Percentiles rank a stretch among this genome's conserved stretches.
Evolutionary conservation across 257 asterid species (phyloP).

Genomic region (Solanum verrucosum): DNA sequence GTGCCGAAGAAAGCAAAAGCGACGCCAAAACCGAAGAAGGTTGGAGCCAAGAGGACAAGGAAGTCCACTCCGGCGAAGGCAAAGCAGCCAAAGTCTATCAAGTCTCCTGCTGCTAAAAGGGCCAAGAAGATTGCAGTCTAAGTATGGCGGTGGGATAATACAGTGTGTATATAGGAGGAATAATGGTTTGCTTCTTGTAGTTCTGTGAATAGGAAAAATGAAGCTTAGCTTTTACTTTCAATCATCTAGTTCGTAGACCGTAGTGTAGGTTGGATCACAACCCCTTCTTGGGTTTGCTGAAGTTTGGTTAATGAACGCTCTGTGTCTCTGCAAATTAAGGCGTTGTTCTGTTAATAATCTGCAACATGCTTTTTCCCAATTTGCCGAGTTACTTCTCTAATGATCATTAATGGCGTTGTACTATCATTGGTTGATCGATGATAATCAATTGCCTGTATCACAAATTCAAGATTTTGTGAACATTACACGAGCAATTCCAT

Average conservation of each 20-base stretch:
- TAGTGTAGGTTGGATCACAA: not conserved
- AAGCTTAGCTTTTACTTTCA: not conserved
- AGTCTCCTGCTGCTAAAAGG: constrained; percentile 53
- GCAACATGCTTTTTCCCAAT: not conserved
- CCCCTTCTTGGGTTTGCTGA: not conserved
- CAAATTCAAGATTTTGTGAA: not conserved
- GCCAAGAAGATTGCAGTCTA: constrained; percentile 34
- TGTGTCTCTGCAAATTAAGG: not conserved
- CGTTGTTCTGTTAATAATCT: not conserved
- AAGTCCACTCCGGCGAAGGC: constrained; percentile 42
- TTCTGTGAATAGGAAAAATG: not conserved
- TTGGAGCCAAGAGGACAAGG: constrained; percentile 12
- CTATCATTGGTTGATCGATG: not conserved
- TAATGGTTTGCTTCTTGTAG: not conserved
- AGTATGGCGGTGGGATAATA: not conserved
- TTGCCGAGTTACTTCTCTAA: not conserved
- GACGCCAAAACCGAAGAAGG: constrained; percentile 15
- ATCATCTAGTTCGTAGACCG: not conserved
- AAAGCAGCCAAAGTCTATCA: constrained; percentile 51
- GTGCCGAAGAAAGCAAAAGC: constrained; percentile 7
- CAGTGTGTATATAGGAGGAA: not conserved
- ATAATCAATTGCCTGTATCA: not conserved
- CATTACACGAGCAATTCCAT: not conserved
- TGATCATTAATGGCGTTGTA: not conserved
- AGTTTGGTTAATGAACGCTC: not conserved